Conservation (phyloP, 2,329 filamentous ascomycete species). For the Didymella arachidicola region DNA sequence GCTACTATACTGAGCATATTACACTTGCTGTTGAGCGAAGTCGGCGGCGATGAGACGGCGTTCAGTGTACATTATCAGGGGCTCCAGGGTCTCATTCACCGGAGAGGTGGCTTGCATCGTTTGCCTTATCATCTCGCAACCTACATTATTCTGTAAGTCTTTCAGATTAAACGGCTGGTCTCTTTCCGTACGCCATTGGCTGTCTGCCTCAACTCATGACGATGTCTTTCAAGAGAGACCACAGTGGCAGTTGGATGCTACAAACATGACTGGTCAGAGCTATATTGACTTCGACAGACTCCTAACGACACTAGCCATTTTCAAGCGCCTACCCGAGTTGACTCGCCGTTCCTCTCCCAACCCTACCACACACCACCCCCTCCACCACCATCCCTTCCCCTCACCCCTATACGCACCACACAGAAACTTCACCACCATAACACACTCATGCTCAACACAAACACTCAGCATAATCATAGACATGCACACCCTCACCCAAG, state of each 20-base stretch:
- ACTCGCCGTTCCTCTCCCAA: neutral
- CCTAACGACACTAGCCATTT: conserved; percentile 4
- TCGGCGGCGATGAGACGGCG: conserved; percentile 39
- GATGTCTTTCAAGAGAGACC: neutral
- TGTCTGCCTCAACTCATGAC: neutral
- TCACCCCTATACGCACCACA: conserved; percentile 37
- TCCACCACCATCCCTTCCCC: neutral
- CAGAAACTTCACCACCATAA: conserved; percentile 27
- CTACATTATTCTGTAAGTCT: conserved; percentile 41
- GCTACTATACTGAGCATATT: conserved; percentile 44
- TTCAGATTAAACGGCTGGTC: neutral
- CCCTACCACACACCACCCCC: neutral
- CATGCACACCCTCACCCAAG: conserved; percentile 37
- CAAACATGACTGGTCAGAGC: neutral
- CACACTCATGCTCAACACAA: conserved; percentile 28
- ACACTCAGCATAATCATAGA: conserved; percentile 38
- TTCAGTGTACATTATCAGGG: conserved; percentile 44
- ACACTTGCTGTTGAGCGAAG: conserved; percentile 44
- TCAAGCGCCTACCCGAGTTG: neutral
- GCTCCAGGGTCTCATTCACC: conserved; percentile 37
- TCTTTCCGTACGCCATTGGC: too few species aligned
- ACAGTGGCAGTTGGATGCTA: neutral
- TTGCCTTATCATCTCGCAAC: conserved; percentile 30
- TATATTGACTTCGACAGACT: conserved; percentile 2
- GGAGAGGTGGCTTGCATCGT: conserved; percentile 34